Percentiles rank a stretch among this genome's conserved stretches.
phyloP scores from a whole-genome alignment of 768 basidiomycete species.

The Leccinum incarnatum region DNA sequence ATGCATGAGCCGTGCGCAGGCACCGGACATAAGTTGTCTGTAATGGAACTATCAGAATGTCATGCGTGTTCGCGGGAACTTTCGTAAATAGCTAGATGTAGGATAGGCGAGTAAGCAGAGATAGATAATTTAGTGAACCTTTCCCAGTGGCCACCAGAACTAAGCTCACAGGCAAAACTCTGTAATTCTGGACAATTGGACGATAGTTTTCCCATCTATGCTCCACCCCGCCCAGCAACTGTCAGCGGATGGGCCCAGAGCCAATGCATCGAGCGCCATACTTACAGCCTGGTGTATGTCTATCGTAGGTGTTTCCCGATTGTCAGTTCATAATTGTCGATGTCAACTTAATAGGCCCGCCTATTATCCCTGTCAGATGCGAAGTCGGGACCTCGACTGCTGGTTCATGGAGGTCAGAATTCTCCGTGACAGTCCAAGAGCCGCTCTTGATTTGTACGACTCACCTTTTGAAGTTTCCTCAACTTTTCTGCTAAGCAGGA shows the following conservation, averaged over 20 bases:
- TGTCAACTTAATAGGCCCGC: not conserved
- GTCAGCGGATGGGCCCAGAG: not conserved
- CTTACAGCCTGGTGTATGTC: not conserved
- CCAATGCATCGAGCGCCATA: not conserved
- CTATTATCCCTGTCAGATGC: not conserved
- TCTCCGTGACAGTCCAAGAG: not conserved
- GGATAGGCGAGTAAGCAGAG: conserved; percentile 16
- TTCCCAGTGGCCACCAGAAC: conserved; percentile 16
- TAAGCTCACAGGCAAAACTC: conserved; percentile 11
- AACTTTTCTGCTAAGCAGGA: not conserved
- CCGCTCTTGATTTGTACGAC: not conserved
- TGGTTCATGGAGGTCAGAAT: not conserved
- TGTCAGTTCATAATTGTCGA: not conserved
- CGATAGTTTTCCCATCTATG: conserved; percentile 17
- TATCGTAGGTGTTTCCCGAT: not conserved
- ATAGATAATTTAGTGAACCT: conserved; percentile 12
- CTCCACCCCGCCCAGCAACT: not conserved
- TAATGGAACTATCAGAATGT: conserved; percentile 8
- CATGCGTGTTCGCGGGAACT: conserved; percentile 19
- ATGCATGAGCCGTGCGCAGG: conserved; percentile 23
- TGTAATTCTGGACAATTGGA: conserved; percentile 17
- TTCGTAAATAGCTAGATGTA: conserved; percentile 12
- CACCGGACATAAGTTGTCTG: conserved; percentile 14
- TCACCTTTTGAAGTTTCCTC: not conserved
- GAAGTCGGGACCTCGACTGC: not conserved